Evolutionary conservation across 495 filamentous ascomycete genomes (phyloP).

Genomic region (Podospora pseudocomata): DNA sequence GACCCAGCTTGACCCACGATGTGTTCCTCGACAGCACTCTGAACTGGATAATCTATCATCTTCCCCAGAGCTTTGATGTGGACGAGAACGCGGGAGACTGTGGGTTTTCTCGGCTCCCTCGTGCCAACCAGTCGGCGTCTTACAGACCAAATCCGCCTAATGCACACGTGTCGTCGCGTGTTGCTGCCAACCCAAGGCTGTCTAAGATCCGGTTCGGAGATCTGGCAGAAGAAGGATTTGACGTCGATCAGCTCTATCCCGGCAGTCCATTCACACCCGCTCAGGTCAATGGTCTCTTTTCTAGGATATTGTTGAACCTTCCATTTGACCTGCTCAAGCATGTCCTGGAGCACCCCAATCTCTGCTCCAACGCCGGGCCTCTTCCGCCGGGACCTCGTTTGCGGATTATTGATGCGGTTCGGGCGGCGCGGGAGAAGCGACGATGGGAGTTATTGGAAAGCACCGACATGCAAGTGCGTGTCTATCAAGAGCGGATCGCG

Average conservation of each 20-base stretch:
- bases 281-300: slow-evolving; percentile 41
- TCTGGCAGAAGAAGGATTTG: slow-evolving; percentile 35
- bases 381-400: slow-evolving; percentile 40
- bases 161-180: slow-evolving; percentile 19
- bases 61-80: slow-evolving; percentile 49
- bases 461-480: slow-evolving; percentile 22
- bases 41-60: slow-evolving; percentile 44
- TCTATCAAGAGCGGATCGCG: slow-evolving; percentile 23
- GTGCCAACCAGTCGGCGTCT: not conserved
- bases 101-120: slow-evolving; percentile 37
- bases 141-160: slow-evolving; percentile 22
- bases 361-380: slow-evolving; percentile 45
- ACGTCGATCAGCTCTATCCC: not conserved
- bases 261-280: not conserved
- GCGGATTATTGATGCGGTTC: slow-evolving; percentile 48
- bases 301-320: slow-evolving; percentile 60
- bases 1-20: slow-evolving; percentile 20
- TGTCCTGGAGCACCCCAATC: slow-evolving; percentile 49
- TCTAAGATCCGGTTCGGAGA: slow-evolving; percentile 66
- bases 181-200: slow-evolving; percentile 46
- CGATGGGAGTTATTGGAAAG: slow-evolving; percentile 39
- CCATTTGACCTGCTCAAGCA: slow-evolving; percentile 58
- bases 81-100: slow-evolving; percentile 40
- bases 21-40: slow-evolving; percentile 37
- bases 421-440: slow-evolving; percentile 57